A percentile compares a stretch with the other conserved stretches of the same genome.
Evolutionary conservation across 352 stramenopile genomes (phyloP).

Genomic region (Thalassiosira livingstoniorum): DNA sequence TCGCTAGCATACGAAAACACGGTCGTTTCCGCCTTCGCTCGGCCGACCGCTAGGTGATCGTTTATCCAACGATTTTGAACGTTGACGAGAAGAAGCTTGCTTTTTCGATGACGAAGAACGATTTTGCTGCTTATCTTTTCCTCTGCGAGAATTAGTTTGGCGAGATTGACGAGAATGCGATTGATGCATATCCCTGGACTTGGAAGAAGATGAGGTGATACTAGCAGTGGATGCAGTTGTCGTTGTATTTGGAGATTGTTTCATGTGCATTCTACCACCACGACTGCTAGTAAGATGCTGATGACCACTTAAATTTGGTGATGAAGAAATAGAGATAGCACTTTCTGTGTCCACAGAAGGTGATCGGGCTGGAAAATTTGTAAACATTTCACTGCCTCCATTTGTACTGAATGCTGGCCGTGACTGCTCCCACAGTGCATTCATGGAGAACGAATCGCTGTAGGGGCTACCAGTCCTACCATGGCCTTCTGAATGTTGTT

Average conservation of each 20-base stretch:
- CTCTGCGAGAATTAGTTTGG: background rate
- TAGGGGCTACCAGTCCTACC: no score
- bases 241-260: conserved; percentile 29
- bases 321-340: conserved; percentile 3
- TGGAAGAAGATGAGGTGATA: conserved; percentile 38
- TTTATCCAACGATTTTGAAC: background rate
- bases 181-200: conserved; percentile 18
- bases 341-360: conserved; percentile 19
- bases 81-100: background rate
- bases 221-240: conserved; percentile 41
- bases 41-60: background rate
- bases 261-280: background rate
- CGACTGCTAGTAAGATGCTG: background rate
- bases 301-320: no score
- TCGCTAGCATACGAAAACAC: conserved; percentile 3
- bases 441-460: conserved; percentile 27
- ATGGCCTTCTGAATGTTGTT: no score
- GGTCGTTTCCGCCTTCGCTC: background rate
- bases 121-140: background rate
- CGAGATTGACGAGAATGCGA: background rate
- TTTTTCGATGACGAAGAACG: background rate
- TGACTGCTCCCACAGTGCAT: conserved; percentile 29
- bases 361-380: background rate
- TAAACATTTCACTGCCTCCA: background rate
- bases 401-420: conserved; percentile 2